Conservation (phyloP, 345 rosid genomes). For the Passiflora organensis region DNA sequence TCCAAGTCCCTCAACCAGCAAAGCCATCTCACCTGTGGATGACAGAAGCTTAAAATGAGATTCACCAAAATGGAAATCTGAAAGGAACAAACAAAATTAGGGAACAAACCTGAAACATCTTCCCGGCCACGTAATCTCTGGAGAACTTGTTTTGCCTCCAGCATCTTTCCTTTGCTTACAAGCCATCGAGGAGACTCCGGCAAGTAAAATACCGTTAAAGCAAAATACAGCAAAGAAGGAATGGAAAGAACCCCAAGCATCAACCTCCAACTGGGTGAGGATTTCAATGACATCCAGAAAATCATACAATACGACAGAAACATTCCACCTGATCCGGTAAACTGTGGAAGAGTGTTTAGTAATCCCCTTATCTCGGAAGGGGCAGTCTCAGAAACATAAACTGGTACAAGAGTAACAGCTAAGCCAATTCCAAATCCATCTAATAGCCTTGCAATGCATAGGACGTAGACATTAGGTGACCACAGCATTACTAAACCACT, state of each 20-base stretch:
- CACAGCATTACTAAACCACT: constrained; percentile 86
- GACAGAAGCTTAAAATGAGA: constrained; percentile 8
- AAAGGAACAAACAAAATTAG: constrained; percentile 3
- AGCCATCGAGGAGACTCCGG: constrained; percentile 99
- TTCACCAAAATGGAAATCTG: too few relatives aligned
- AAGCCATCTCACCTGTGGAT: constrained; percentile 89
- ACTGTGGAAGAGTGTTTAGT: constrained; percentile 92
- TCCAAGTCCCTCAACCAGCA: constrained; percentile 90
- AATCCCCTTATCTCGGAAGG: constrained; percentile 88
- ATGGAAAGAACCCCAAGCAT: constrained; percentile 95
- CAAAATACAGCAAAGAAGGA: constrained; percentile 67
- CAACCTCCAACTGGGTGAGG: constrained; percentile 80
- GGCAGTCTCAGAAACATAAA: constrained; percentile 94
- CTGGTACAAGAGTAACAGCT: constrained; percentile 83
- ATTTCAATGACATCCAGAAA: constrained; percentile 67
- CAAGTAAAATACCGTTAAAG: constrained; percentile 65
- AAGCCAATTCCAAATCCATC: constrained; percentile 94
- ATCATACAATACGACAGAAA: constrained; percentile 90
- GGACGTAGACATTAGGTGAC: constrained; percentile 87
- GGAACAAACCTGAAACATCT: constrained; percentile 76
- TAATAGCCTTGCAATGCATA: constrained; percentile 73
- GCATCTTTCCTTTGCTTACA: constrained; percentile 93
- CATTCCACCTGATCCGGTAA: constrained; percentile 93
- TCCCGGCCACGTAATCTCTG: constrained; percentile 85
- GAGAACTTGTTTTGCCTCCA: constrained; percentile 75